Evolutionary conservation across 805 yeast species (phyloP).

Genomic region (Barnettozyma vustinii): DNA sequence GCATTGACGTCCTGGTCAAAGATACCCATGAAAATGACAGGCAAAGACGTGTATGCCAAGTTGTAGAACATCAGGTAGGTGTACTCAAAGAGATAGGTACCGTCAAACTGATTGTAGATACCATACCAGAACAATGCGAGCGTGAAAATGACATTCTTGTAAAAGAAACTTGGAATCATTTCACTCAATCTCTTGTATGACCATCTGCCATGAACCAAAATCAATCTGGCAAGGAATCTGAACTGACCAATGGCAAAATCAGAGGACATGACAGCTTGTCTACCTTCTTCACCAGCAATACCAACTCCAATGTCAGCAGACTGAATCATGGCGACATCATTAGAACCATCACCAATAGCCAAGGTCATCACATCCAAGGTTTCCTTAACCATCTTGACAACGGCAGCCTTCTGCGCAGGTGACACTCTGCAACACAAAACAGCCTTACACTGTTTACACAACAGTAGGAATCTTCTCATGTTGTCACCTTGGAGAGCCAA

Average conservation of each 20-base stretch:
- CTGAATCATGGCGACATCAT: slow-evolving; percentile 89
- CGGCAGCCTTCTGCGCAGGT: slow-evolving; percentile 84
- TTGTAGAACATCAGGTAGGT: slow-evolving; percentile 78
- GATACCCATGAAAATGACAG: slow-evolving; percentile 72
- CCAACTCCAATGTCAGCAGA: slow-evolving; percentile 87
- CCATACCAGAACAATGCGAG: slow-evolving; percentile 79
- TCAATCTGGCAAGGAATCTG: slow-evolving; percentile 58
- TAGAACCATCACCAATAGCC: slow-evolving; percentile 87
- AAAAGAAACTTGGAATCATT: slow-evolving; percentile 79
- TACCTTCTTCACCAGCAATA: slow-evolving; percentile 88
- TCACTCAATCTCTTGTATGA: slow-evolving; percentile 76
- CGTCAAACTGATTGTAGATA: slow-evolving; percentile 68
- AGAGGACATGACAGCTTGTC: slow-evolving; percentile 85
- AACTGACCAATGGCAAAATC: slow-evolving; percentile 86
- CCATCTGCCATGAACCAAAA: slow-evolving; percentile 83
- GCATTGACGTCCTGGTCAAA: slow-evolving; percentile 79
- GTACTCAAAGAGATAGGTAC: slow-evolving; percentile 72
- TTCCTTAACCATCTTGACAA: slow-evolving; percentile 71
- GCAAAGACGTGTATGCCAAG: slow-evolving; percentile 77
- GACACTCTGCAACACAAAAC: slow-evolving; percentile 86
- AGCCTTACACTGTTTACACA: slow-evolving; percentile 77
- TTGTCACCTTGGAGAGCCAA: slow-evolving; percentile 42
- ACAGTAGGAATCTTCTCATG: slow-evolving; percentile 54
- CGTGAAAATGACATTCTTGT: slow-evolving; percentile 72
- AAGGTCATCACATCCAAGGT: slow-evolving; percentile 75